These are phyloP conservation scores for Mixia osmundae DNA, from an alignment of 1,284 basidiomycete genomes.

Conservation along the genomic window DNA sequence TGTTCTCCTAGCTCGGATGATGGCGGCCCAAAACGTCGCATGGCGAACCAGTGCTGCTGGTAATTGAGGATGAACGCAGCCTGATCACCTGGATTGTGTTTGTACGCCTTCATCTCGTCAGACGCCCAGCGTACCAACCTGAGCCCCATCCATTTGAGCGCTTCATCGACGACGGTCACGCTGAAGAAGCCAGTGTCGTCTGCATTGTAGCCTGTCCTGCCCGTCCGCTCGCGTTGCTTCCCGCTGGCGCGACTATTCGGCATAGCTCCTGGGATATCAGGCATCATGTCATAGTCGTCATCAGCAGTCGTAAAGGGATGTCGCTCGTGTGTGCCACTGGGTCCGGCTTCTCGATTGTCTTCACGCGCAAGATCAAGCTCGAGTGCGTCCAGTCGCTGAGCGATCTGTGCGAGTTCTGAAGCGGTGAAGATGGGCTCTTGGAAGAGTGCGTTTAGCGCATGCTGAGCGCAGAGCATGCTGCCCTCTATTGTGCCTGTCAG, in stretches of 20 bases:
- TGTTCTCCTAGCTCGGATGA: neutral
- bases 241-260: neutral
- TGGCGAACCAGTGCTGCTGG: conserved; percentile 65
- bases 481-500: too few species aligned
- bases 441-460: conserved; percentile 27
- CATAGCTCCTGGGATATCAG: neutral
- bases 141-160: conserved; percentile 58
- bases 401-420: conserved; percentile 62
- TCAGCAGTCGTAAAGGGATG: too few species aligned
- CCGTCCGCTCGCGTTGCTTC: neutral
- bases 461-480: too few species aligned
- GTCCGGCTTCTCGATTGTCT: too few species aligned
- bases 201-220: neutral
- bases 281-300: neutral
- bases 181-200: conserved; percentile 11
- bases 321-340: too few species aligned
- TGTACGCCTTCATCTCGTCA: conserved; percentile 50
- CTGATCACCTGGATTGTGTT: conserved; percentile 55
- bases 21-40: conserved; percentile 47
- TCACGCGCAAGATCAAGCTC: conserved; percentile 18
- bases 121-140: conserved; percentile 62
- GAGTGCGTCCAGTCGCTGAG: conserved; percentile 34
- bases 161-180: conserved; percentile 22
- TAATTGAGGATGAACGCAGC: conserved; percentile 73
- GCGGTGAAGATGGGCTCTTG: conserved; percentile 37